phyloP scores from a whole-genome alignment of 1,284 basidiomycete species.

The Sanguinoderma infundibulare region DNA sequence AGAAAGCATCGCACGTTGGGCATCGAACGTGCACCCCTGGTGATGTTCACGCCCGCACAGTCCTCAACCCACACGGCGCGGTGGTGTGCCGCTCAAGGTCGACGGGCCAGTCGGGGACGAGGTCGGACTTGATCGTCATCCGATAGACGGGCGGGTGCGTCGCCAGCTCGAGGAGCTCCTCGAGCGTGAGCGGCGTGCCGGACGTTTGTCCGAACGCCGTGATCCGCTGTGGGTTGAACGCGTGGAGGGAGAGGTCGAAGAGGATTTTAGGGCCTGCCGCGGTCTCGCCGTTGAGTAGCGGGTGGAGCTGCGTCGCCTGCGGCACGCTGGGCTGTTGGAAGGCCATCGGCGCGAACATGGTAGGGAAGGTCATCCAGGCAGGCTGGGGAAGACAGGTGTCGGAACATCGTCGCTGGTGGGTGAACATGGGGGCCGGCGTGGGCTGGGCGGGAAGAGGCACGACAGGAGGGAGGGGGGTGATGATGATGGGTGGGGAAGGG shows the following conservation, averaged over 20 bases:
- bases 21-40: too few species aligned
- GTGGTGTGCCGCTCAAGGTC: conserved; percentile 44
- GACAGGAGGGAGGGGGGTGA: conserved; percentile 30
- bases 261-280: conserved; percentile 43
- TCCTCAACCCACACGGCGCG: too few species aligned
- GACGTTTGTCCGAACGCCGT: conserved; percentile 42
- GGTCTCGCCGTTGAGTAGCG: conserved; percentile 59
- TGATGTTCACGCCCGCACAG: too few species aligned
- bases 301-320: conserved; percentile 43
- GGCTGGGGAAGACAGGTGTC: conserved; percentile 32
- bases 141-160: conserved; percentile 58
- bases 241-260: conserved; percentile 57
- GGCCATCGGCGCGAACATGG: conserved; percentile 27
- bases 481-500: conserved; percentile 33
- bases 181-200: conserved; percentile 38
- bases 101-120: conserved; percentile 64
- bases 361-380: conserved; percentile 30
- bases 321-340: conserved; percentile 26
- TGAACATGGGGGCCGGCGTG: conserved; percentile 16
- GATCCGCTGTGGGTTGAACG: conserved; percentile 49
- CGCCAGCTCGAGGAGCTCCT: conserved; percentile 54
- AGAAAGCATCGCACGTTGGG: too few species aligned
- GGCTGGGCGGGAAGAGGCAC: conserved; percentile 21
- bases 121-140: conserved; percentile 61
- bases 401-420: conserved; percentile 34